Percentiles rank a stretch among this genome's conserved stretches.
Evolutionary conservation across 2,329 filamentous ascomycete genomes (phyloP).

Genomic region (Hirsutella minnesotensis): DNA sequence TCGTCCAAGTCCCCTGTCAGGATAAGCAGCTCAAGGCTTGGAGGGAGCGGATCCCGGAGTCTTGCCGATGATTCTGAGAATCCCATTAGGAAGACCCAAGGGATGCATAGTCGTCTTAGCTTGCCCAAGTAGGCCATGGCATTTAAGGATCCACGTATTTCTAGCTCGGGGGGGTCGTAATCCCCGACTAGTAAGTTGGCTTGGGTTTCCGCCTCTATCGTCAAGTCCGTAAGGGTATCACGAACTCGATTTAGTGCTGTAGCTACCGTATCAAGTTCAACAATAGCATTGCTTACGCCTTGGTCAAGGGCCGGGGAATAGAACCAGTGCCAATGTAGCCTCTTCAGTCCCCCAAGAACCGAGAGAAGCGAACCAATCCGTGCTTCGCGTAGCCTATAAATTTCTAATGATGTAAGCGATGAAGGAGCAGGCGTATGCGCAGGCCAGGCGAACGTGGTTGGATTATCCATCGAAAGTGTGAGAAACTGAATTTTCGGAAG

Average conservation of each 20-base stretch:
- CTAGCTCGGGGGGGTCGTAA: neutral
- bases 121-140: neutral
- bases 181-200: neutral
- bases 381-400: constrained; percentile 5
- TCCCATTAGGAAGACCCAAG: constrained; percentile 2
- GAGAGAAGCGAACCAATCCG: constrained; percentile 3
- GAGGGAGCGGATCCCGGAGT: neutral
- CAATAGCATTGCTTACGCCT: neutral
- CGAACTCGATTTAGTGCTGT: neutral
- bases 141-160: neutral
- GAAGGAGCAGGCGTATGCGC: neutral
- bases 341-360: neutral
- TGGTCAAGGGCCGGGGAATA: constrained; percentile 3
- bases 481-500: constrained; percentile 2
- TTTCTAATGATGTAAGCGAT: neutral
- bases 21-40: neutral
- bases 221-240: neutral
- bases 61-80: neutral
- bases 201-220: neutral
- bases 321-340: constrained; percentile 4
- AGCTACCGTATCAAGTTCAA: constrained; percentile 6
- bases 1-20: neutral
- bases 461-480: constrained; percentile 5
- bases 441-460: constrained; percentile 4
- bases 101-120: neutral